phyloP scores from a whole-genome alignment of 1,139 yeast species.

The Nakaseomyces sp. region DNA sequence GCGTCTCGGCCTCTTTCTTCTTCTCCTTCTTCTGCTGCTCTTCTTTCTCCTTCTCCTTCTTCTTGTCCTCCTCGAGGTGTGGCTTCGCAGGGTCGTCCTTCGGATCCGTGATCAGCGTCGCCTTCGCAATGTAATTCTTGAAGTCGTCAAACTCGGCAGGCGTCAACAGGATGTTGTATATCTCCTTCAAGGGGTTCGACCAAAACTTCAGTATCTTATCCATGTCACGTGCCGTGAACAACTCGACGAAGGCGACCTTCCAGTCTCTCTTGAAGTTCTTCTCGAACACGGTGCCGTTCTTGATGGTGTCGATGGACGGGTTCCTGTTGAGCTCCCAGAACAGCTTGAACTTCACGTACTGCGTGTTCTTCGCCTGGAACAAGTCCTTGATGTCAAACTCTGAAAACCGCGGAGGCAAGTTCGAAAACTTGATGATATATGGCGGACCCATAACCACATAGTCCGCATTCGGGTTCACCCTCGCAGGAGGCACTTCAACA shows the following conservation, averaged over 20 bases:
- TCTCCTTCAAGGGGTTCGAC: slow-evolving; percentile 24
- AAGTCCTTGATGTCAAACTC: slow-evolving; percentile 32
- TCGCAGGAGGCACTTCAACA: slow-evolving; percentile 1
- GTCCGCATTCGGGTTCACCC: slow-evolving; percentile 4
- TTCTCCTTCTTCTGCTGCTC: slow-evolving; percentile 9
- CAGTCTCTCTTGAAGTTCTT: slow-evolving; percentile 31
- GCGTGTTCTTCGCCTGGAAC: slow-evolving; percentile 33
- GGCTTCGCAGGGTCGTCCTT: slow-evolving; percentile 24
- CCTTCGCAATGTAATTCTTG: slow-evolving; percentile 26
- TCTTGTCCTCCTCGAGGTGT: neutral
- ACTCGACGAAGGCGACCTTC: slow-evolving; percentile 57
- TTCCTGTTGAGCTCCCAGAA: slow-evolving; percentile 35
- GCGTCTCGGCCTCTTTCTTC: no score
- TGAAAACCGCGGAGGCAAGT: slow-evolving; percentile 38
- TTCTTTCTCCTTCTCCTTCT: neutral
- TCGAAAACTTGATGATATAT: slow-evolving; percentile 46
- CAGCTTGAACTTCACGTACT: slow-evolving; percentile 32
- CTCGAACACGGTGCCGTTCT: slow-evolving; percentile 24
- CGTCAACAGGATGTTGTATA: slow-evolving; percentile 22
- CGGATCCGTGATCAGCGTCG: slow-evolving; percentile 19
- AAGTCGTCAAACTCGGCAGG: slow-evolving; percentile 28
- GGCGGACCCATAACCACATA: slow-evolving; percentile 37
- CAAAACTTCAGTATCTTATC: slow-evolving; percentile 33
- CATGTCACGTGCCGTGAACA: slow-evolving; percentile 40
- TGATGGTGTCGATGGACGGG: slow-evolving; percentile 17